These are phyloP conservation scores for Cadophora malorum DNA, from an alignment of 2,329 filamentous ascomycete species.

Conservation along the genomic window DNA sequence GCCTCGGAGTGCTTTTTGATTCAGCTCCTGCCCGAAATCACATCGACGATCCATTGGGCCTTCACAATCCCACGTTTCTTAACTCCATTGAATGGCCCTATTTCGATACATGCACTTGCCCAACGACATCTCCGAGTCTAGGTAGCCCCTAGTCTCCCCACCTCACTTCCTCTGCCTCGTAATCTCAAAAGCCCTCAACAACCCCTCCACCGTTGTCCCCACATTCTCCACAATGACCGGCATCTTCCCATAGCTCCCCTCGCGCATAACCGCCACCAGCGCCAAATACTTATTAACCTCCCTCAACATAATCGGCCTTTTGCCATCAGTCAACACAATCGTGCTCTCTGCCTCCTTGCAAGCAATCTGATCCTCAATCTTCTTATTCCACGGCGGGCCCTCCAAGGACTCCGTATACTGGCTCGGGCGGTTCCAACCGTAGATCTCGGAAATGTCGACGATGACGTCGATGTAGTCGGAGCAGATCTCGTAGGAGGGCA, in stretches of 20 bases:
- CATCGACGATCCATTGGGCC: no score
- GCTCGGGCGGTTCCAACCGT: slow-evolving; percentile 73
- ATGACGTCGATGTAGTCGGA: slow-evolving; percentile 99
- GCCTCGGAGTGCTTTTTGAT: no score
- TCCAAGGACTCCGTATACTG: slow-evolving; percentile 63
- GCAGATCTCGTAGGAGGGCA: slow-evolving; percentile 97
- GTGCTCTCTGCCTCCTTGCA: slow-evolving; percentile 71
- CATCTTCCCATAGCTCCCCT: slow-evolving; percentile 84
- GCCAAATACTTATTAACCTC: slow-evolving; percentile 79
- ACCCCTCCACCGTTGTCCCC: slow-evolving; percentile 77
- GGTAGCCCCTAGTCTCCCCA: background rate
- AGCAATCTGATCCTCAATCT: slow-evolving; percentile 69
- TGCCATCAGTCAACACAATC: slow-evolving; percentile 68
- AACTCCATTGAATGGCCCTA: no score
- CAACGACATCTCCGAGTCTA: background rate
- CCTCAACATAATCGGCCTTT: slow-evolving; percentile 68
- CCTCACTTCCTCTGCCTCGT: slow-evolving; percentile 59
- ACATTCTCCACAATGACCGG: slow-evolving; percentile 88
- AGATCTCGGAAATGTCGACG: slow-evolving; percentile 94
- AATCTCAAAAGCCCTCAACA: slow-evolving; percentile 80
- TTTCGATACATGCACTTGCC: slow-evolving; percentile 6
- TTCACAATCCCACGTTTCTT: no score
- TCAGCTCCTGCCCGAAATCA: no score
- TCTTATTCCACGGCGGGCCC: slow-evolving; percentile 65
- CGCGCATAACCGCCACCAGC: slow-evolving; percentile 85